Conservation (phyloP, 108 stramenopile genomes). For the Epipyxis sp. region DNA sequence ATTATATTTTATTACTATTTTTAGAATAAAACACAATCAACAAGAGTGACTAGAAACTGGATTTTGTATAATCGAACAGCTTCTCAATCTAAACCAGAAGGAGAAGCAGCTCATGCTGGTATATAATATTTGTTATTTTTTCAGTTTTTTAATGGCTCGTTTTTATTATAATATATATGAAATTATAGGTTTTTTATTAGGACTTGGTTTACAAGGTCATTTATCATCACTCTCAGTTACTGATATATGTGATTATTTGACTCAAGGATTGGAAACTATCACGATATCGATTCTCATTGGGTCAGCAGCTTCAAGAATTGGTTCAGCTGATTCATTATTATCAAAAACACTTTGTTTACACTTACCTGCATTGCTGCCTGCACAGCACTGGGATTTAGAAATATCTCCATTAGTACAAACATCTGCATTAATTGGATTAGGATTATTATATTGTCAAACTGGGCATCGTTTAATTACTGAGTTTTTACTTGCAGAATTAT, state of each 20-base stretch:
- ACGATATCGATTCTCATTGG: slow-evolving; percentile 90
- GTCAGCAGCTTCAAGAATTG: slow-evolving; percentile 87
- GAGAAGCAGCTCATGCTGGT: not conserved
- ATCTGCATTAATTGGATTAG: slow-evolving; percentile 81
- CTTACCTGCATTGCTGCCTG: slow-evolving; percentile 86
- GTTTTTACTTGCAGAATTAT: slow-evolving; percentile 90
- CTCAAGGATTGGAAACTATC: slow-evolving; percentile 85
- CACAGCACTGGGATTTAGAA: slow-evolving; percentile 64
- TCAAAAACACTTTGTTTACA: slow-evolving; percentile 97
- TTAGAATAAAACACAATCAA: too few species aligned
- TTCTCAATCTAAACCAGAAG: slow-evolving; percentile 80
- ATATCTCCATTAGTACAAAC: slow-evolving; percentile 78
- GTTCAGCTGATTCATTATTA: slow-evolving; percentile 77
- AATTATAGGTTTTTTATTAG: slow-evolving; percentile 14
- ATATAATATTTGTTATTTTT: too few species aligned
- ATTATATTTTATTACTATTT: too few species aligned
- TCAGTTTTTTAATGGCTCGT: too few species aligned
- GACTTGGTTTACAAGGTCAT: slow-evolving; percentile 60
- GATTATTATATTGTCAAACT: slow-evolving; percentile 80
- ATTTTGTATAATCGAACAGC: slow-evolving; percentile 38
- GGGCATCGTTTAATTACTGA: slow-evolving; percentile 94
- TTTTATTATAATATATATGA: not conserved
- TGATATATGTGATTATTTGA: slow-evolving; percentile 92
- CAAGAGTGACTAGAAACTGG: not conserved
- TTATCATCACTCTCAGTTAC: slow-evolving; percentile 82